Conservation (phyloP, 176 grass and related monocot genomes). For the Avena insularis region DNA sequence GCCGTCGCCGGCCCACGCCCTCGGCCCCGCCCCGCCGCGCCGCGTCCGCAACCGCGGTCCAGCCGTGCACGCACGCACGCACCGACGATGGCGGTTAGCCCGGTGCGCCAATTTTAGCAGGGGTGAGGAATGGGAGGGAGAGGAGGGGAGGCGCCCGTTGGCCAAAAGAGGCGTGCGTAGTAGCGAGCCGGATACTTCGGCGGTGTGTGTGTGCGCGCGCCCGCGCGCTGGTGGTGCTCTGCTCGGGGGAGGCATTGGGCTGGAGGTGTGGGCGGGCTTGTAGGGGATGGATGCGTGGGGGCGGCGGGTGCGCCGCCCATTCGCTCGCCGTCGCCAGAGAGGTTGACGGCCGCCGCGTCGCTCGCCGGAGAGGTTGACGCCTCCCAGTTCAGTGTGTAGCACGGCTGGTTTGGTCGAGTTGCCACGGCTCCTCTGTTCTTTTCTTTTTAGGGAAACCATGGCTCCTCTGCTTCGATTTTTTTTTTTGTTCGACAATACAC, state of each 20-base stretch:
- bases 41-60: slow-evolving; percentile 1
- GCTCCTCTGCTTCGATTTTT: too few relatives aligned
- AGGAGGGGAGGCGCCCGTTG: not conserved
- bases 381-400: too few relatives aligned
- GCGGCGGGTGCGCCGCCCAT: not conserved
- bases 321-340: not conserved
- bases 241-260: not conserved
- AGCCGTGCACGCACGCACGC: not conserved
- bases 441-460: too few relatives aligned
- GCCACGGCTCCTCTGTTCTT: too few relatives aligned
- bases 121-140: slow-evolving; percentile 22
- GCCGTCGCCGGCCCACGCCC: slow-evolving; percentile 17
- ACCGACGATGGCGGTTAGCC: not conserved
- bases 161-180: not conserved
- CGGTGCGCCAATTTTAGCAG: slow-evolving; percentile 43
- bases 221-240: not conserved
- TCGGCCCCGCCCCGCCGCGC: not conserved
- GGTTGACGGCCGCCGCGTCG: not conserved
- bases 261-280: not conserved
- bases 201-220: not conserved
- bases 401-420: too few relatives aligned
- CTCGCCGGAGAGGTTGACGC: too few relatives aligned
- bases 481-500: too few relatives aligned
- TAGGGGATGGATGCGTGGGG: not conserved
- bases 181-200: slow-evolving; percentile 24